Conservation (phyloP, 108 stramenopile genomes). For the Skeletonema potamos region DNA sequence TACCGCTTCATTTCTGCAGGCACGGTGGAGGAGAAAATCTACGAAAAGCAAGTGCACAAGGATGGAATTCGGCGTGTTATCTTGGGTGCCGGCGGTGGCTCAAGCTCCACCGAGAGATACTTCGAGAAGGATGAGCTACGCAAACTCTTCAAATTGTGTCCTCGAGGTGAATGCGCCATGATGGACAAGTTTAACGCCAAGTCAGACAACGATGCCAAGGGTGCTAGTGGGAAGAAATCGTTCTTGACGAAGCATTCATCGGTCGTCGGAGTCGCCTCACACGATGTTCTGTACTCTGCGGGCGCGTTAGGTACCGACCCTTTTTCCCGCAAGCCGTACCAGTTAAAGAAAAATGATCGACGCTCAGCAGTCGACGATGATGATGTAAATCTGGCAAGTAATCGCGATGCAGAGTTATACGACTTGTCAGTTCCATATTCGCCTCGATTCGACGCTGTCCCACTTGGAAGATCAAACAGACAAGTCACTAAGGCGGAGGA, state of each 20-base stretch:
- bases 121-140: slow-evolving; percentile 68
- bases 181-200: slow-evolving; percentile 55
- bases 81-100: slow-evolving; percentile 41
- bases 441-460: slow-evolving; percentile 13
- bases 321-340: slow-evolving; percentile 33
- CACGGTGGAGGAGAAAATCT: slow-evolving; percentile 86
- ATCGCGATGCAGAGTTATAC: slow-evolving; percentile 3
- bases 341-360: slow-evolving; percentile 4
- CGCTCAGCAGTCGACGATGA: background rate
- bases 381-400: background rate
- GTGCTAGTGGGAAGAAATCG: slow-evolving; percentile 39
- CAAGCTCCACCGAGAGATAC: slow-evolving; percentile 53
- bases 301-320: slow-evolving; percentile 10
- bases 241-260: slow-evolving; percentile 50
- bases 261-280: slow-evolving; percentile 76
- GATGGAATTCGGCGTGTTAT: slow-evolving; percentile 78
- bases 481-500: slow-evolving; percentile 8
- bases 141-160: slow-evolving; percentile 65
- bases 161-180: slow-evolving; percentile 61
- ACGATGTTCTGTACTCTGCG: slow-evolving; percentile 66
- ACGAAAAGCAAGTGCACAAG: slow-evolving; percentile 79
- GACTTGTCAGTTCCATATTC: slow-evolving; percentile 19
- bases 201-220: slow-evolving; percentile 11
- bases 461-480: slow-evolving; percentile 19
- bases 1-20: slow-evolving; percentile 94